Evolutionary conservation across 495 filamentous ascomycete genomes (phyloP), one percentile per base, ranked within the genome.

Genomic region (Aspergillus baeticus): DNA sequence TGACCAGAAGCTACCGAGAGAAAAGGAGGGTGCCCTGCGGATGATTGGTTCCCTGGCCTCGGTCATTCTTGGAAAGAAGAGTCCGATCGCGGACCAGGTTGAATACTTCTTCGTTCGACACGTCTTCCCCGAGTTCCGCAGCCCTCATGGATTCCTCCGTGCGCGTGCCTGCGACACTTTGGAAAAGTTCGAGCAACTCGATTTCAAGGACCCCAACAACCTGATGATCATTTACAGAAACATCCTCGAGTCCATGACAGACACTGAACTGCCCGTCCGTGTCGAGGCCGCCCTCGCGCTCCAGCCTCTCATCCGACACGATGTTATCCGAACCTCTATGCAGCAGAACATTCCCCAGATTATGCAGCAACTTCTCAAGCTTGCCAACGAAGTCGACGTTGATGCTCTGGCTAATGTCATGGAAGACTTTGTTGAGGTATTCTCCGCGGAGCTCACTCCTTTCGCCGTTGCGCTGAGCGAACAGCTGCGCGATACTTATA

Each of bases 391-490:
- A 72, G 91, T 91, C 41, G 92, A 96, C 62, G 92, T 96, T 47
- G 92, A 96, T 70, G 90, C 92, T 15, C 72, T 96, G 17, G 91
- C 92, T n/a, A 96, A 96, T 62, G 92, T 96, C n/a, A 96, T 96
- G 94, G 94, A 98, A 69, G 95, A 98, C 63, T 98, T 98, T 68
- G 94, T 98, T 47, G 94, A 98, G 70, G 94, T 98, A 0, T 98
- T 98, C 70, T 92, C 94, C 15, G 77, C 89, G 2, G 95, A 98
- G 67, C 80, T 98, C 48, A 98, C 94, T 1, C 94, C 94, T 7
- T 98, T 98, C 66, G 94, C 94, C n/a, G 95, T 98, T 14, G 93
- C 95, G 6, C 79, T 98, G 37, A 96, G 91, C 63, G 92, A 98
- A 76, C 94, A 98, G 70, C 80, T 98, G 18, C 87, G 93, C 23